phyloP scores from a whole-genome alignment of 78 protist genomes.

The Chrysochromulina tobinii region DNA sequence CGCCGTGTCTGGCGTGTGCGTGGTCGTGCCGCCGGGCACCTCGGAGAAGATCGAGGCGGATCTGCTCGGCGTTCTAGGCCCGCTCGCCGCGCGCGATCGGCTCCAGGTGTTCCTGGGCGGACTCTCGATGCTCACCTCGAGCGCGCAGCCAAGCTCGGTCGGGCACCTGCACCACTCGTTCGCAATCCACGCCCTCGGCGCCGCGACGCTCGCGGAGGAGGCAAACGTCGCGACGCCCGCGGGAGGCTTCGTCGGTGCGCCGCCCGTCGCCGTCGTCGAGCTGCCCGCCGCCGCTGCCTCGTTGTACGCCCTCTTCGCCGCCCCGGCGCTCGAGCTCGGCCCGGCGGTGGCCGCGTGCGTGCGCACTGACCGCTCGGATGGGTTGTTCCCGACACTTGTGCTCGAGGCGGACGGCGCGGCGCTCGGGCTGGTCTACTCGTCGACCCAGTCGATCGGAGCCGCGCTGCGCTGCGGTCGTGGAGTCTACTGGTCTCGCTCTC shows the following conservation, averaged over 20 bases:
- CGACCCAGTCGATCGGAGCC: slow-evolving; percentile 31
- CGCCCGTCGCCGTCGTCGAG: too few relatives aligned
- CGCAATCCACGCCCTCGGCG: background rate
- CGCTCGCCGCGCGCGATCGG: background rate
- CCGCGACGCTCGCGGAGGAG: too few relatives aligned
- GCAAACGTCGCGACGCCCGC: too few relatives aligned
- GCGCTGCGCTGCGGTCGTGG: slow-evolving; percentile 46
- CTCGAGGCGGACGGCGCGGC: slow-evolving; percentile 55
- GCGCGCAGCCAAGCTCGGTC: too few relatives aligned
- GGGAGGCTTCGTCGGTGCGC: too few relatives aligned
- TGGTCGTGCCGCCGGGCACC: too few relatives aligned
- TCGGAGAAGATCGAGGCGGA: background rate
- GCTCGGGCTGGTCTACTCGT: slow-evolving; percentile 62
- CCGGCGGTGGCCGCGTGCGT: background rate
- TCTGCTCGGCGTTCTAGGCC: background rate
- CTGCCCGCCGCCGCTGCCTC: background rate
- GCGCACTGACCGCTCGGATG: slow-evolving; percentile 62
- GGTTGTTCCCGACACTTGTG: slow-evolving; percentile 68
- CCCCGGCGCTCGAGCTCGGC: background rate
- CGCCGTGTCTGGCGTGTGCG: too few relatives aligned
- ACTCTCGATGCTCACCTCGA: background rate
- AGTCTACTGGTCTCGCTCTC: slow-evolving; percentile 65
- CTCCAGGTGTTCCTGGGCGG: background rate
- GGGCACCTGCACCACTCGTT: background rate
- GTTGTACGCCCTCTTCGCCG: background rate